Evolutionary conservation across 2,329 filamentous ascomycete genomes (phyloP).

Genomic region (Bipolaris cookei): DNA sequence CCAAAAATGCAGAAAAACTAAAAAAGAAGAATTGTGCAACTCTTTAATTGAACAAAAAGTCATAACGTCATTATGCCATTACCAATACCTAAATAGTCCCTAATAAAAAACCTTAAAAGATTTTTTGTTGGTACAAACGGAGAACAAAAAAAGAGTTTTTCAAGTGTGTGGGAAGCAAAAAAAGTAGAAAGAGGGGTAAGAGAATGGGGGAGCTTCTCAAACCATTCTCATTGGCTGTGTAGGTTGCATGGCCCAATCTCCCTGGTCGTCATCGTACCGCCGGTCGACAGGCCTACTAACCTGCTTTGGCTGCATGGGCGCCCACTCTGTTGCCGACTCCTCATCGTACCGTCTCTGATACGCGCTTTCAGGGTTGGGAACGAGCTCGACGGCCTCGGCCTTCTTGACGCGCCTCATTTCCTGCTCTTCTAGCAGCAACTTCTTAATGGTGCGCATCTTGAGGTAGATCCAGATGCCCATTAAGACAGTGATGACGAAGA

Average conservation of each 20-base stretch:
- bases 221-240: conserved; percentile 33
- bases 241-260: conserved; percentile 20
- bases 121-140: background rate
- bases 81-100: conserved; percentile 9
- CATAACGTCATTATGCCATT: conserved; percentile 27
- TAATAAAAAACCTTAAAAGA: too few relatives aligned
- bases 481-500: conserved; percentile 39
- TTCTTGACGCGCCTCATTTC: conserved; percentile 29
- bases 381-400: conserved; percentile 24
- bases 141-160: too few relatives aligned
- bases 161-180: too few relatives aligned
- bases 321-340: conserved; percentile 22
- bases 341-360: conserved; percentile 30
- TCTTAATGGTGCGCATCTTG: conserved; percentile 45
- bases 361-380: conserved; percentile 26
- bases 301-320: conserved; percentile 26
- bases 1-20: too few relatives aligned
- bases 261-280: conserved; percentile 15
- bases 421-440: conserved; percentile 43
- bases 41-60: background rate
- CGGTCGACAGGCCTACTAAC: conserved; percentile 5
- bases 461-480: conserved; percentile 44
- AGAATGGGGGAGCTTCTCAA: background rate
- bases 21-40: too few relatives aligned
- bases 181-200: background rate